Conservation (phyloP, 192 early-diverging fungal species). For the Coemansia sp. region DNA sequence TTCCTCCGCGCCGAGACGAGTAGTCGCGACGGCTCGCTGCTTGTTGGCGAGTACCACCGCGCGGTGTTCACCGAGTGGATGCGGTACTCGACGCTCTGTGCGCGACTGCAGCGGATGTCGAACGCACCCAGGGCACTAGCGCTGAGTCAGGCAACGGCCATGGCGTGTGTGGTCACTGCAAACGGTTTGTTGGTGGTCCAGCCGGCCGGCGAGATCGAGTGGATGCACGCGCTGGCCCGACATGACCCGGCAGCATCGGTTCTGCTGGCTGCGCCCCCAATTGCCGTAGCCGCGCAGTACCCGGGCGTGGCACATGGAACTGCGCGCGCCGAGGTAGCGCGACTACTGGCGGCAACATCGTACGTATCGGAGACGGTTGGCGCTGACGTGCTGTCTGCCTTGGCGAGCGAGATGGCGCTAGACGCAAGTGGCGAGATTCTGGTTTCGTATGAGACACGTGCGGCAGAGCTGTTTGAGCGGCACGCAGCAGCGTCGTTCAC, state of each 20-base stretch:
- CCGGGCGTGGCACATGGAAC: constrained; percentile 25
- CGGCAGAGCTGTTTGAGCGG: constrained; percentile 45
- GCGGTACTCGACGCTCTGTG: constrained; percentile 52
- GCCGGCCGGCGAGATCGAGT: constrained; percentile 32
- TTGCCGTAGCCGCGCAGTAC: constrained; percentile 11
- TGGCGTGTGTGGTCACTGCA: constrained; percentile 34
- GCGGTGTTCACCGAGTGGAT: constrained; percentile 54
- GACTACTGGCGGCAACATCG: constrained; percentile 27
- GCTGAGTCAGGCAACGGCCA: constrained; percentile 27
- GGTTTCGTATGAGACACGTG: constrained; percentile 37
- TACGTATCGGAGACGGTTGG: constrained; percentile 18
- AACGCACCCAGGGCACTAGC: constrained; percentile 40
- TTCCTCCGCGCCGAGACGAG: constrained; percentile 31
- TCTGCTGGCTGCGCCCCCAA: constrained; percentile 33
- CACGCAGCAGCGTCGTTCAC: constrained; percentile 20
- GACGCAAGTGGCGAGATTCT: constrained; percentile 47
- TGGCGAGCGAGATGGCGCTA: constrained; percentile 30
- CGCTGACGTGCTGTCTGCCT: constrained; percentile 9
- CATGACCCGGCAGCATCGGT: constrained; percentile 26
- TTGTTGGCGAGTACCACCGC: constrained; percentile 33
- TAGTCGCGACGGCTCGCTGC: constrained; percentile 13
- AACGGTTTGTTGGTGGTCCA: constrained; percentile 21
- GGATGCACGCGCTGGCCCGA: constrained; percentile 32
- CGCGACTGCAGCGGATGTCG: constrained; percentile 38
- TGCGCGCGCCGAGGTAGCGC: constrained; percentile 27